A percentile compares a stretch with the other conserved stretches of the same genome.
Evolutionary conservation across 1,284 basidiomycete genomes (phyloP).

Genomic region (Cutaneotrichosporon sp.): DNA sequence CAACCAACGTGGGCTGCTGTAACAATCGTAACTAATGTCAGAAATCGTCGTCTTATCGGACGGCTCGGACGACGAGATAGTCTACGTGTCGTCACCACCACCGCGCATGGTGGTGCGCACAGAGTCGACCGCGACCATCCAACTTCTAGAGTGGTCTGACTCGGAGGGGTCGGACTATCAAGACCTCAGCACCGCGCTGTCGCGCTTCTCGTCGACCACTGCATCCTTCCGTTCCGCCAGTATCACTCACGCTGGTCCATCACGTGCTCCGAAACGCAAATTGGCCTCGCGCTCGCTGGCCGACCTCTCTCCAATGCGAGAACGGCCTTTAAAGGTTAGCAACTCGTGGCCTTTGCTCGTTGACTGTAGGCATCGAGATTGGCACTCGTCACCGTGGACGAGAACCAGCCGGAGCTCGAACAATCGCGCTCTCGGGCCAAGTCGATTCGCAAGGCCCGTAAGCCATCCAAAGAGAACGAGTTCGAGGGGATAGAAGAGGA

Average conservation of each 20-base stretch:
- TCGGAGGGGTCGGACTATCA: neutral
- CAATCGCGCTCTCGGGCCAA: neutral
- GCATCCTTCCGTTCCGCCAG: neutral
- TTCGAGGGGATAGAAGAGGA: neutral
- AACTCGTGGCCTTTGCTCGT: too few species aligned
- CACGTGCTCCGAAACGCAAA: neutral
- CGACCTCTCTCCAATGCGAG: neutral
- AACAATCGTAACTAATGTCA: neutral
- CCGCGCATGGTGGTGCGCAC: neutral
- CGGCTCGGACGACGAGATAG: constrained; percentile 18
- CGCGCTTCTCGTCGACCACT: neutral
- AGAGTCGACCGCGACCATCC: neutral
- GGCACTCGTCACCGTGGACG: neutral
- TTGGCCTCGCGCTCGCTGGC: neutral
- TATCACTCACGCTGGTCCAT: neutral
- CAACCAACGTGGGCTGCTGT: neutral
- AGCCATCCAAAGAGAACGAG: neutral
- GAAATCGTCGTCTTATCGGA: constrained; percentile 20
- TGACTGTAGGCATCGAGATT: neutral
- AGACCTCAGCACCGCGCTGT: neutral
- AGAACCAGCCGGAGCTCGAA: neutral
- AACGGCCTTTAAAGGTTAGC: neutral
- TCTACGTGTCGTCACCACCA: constrained; percentile 5
- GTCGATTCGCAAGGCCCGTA: neutral
- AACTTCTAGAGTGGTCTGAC: neutral